Evolutionary conservation across 345 rosid genomes (phyloP).

Genomic region (Schrenkiella parvula): DNA sequence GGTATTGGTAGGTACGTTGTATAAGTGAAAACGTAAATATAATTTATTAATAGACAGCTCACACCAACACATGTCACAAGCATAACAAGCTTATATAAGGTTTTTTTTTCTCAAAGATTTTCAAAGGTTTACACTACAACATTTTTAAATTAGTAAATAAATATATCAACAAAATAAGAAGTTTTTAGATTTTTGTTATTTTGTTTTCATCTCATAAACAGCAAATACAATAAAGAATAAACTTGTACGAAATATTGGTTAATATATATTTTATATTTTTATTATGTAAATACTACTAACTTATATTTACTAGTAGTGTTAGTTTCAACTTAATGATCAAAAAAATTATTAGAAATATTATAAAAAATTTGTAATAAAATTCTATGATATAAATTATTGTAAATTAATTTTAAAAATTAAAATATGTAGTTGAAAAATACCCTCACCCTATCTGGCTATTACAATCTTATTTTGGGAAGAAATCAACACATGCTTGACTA

Average conservation of each 20-base stretch:
- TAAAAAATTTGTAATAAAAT: background rate
- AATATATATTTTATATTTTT: no score
- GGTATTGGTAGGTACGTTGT: conserved; percentile 31
- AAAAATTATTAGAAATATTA: no score
- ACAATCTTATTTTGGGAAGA: background rate
- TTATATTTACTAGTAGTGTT: no score
- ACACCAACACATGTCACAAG: conserved; percentile 19
- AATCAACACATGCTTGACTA: conserved; percentile 9
- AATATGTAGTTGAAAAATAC: background rate
- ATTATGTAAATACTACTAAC: no score
- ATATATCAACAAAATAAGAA: no score
- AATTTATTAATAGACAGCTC: conserved; percentile 26
- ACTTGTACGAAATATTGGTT: no score
- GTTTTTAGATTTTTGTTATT: no score
- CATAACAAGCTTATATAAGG: background rate
- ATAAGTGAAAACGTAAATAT: conserved; percentile 4
- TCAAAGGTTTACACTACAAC: background rate
- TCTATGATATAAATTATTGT: background rate
- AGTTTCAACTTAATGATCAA: no score
- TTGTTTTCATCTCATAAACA: no score
- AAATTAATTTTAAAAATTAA: background rate
- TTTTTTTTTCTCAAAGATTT: background rate
- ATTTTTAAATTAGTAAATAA: background rate
- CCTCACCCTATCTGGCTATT: background rate
- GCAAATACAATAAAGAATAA: no score